Percentiles rank a stretch among this genome's conserved stretches.
Conservation (phyloP, 495 filamentous ascomycete genomes). For the Xylaria sp. region DNA sequence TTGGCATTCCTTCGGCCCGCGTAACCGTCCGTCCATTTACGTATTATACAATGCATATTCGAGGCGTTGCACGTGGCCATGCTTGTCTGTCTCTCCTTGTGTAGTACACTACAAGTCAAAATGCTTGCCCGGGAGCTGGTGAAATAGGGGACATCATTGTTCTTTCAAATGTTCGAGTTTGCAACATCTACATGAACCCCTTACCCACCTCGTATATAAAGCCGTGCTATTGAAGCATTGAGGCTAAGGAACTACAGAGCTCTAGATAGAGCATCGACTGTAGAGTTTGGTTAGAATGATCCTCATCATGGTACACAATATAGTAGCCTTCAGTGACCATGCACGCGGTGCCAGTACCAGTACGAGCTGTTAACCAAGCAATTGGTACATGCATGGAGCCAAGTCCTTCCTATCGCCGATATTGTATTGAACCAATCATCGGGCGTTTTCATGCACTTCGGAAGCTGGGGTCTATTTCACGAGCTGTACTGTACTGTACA, state of each 20-base stretch:
- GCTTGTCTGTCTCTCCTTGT: background rate
- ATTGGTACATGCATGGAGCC: background rate
- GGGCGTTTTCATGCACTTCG: background rate
- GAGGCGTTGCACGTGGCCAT: background rate
- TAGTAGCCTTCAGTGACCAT: background rate
- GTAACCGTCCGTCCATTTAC: background rate
- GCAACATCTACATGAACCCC: background rate
- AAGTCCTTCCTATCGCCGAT: background rate
- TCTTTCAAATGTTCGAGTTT: background rate
- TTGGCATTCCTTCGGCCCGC: background rate
- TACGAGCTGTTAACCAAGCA: background rate
- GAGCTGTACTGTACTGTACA: background rate
- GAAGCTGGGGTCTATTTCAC: background rate
- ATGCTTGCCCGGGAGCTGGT: background rate
- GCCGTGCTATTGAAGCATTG: background rate
- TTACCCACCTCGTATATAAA: background rate
- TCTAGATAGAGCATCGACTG: no score
- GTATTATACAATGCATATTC: background rate
- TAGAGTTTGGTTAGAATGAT: background rate
- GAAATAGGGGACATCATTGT: conserved; percentile 18
- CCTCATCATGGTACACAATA: background rate
- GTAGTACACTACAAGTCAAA: background rate
- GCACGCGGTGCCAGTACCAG: background rate
- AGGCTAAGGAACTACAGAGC: background rate
- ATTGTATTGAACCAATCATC: background rate